Conservation (phyloP, 202 grass and related monocot species). For the Musa balbisiana region DNA sequence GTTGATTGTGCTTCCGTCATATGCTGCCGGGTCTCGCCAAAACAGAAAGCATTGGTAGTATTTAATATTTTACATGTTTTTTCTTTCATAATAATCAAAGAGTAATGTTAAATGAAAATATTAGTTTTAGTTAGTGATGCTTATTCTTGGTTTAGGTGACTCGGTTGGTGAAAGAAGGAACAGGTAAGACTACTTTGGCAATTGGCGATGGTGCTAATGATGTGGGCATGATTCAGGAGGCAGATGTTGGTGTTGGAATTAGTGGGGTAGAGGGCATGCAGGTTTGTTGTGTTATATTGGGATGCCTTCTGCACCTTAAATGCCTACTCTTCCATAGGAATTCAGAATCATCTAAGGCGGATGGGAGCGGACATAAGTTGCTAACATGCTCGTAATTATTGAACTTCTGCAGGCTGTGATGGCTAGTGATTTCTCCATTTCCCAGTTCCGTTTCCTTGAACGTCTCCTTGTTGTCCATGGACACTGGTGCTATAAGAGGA, state of each 20-base stretch:
- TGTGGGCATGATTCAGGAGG: constrained; percentile 96
- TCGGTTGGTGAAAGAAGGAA: constrained; percentile 58
- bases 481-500: constrained; percentile 94
- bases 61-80: neutral
- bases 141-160: constrained; percentile 45
- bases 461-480: constrained; percentile 87
- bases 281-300: constrained; percentile 31
- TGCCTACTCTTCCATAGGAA: neutral
- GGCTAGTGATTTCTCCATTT: constrained; percentile 88
- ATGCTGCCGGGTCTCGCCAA: constrained; percentile 87
- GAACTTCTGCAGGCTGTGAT: constrained; percentile 58
- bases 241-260: constrained; percentile 88
- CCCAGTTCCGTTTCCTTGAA: constrained; percentile 84
- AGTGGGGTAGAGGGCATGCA: constrained; percentile 97
- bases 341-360: neutral
- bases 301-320: neutral
- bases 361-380: neutral
- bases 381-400: neutral
- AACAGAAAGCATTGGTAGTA: constrained; percentile 88
- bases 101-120: neutral
- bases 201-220: constrained; percentile 95
- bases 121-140: neutral
- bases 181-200: constrained; percentile 54
- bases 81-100: neutral
- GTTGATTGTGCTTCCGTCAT: constrained; percentile 61